phyloP scores from a whole-genome alignment of 208 protist genomes.

The Naegleria fowleri region DNA sequence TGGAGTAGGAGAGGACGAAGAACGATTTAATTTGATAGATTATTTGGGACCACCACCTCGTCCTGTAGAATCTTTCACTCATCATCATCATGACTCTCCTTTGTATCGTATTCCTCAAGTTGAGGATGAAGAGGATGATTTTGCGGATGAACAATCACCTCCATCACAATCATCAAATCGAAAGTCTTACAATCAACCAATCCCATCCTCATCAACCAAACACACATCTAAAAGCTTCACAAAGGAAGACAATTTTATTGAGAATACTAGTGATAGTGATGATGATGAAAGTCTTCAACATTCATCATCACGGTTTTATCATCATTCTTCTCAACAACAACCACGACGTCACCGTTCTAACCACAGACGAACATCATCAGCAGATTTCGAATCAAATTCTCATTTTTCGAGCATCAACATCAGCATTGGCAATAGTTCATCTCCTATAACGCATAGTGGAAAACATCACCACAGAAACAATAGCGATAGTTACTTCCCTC shows the following conservation, averaged over 20 bases:
- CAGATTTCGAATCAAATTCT: neutral
- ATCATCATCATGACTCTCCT: neutral
- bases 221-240: neutral
- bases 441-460: neutral
- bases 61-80: neutral
- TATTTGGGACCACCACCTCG: neutral
- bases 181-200: neutral
- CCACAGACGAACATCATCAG: neutral
- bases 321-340: neutral
- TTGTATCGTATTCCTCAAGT: neutral
- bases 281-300: neutral
- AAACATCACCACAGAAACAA: neutral
- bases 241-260: neutral
- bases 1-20: neutral
- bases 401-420: neutral
- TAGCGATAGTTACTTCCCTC: neutral
- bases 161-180: neutral
- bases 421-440: neutral
- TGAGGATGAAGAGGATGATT: neutral
- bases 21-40: neutral
- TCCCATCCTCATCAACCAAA: neutral
- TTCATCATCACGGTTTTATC: neutral
- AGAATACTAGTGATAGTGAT: neutral
- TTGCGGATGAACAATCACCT: neutral
- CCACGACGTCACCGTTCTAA: neutral